Percentiles rank a stretch among this genome's conserved stretches.
These are phyloP conservation scores for Fusarium denticulatum DNA, from an alignment of 2,329 filamentous ascomycete species.

Conservation along the genomic window DNA sequence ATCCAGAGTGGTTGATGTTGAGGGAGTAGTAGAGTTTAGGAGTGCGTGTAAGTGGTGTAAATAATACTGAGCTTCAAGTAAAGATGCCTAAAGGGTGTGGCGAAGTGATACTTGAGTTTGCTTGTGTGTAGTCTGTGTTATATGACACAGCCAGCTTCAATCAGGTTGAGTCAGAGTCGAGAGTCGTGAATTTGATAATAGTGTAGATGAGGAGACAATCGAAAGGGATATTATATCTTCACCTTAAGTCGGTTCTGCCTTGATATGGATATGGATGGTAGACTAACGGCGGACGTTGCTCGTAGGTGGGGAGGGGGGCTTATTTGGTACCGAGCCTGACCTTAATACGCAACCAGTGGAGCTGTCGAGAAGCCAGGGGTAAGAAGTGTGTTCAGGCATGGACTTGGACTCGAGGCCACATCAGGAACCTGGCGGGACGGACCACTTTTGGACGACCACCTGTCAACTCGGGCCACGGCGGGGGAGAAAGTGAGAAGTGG, in stretches of 20 bases:
- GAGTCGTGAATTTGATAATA: neutral
- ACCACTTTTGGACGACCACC: constrained; percentile 39
- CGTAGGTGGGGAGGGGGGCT: constrained; percentile 41
- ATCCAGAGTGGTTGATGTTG: constrained; percentile 5
- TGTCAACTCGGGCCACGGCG: constrained; percentile 45
- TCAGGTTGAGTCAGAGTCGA: neutral
- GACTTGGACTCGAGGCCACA: constrained; percentile 35
- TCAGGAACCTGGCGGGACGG: constrained; percentile 40
- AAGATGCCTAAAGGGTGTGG: constrained; percentile 6
- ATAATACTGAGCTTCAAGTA: constrained; percentile 2
- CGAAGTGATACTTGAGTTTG: constrained; percentile 7
- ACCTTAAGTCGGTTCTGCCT: constrained; percentile 34
- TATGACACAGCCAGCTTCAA: constrained; percentile 24
- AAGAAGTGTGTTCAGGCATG: constrained; percentile 23
- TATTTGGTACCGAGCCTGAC: constrained; percentile 41
- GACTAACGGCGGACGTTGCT: constrained; percentile 34
- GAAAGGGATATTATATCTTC: constrained; percentile 41
- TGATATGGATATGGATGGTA: constrained; percentile 40
- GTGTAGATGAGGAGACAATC: constrained; percentile 22
- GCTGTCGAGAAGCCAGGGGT: constrained; percentile 35
- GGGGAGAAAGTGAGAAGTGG: constrained; percentile 27
- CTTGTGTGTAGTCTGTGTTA: constrained; percentile 11
- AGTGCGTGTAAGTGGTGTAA: constrained; percentile 25
- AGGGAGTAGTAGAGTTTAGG: constrained; percentile 3
- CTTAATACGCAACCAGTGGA: constrained; percentile 45